These are phyloP conservation scores for Paramecium octaurelia DNA, from an alignment of 73 alveolate genomes.

Conservation along the genomic window DNA sequence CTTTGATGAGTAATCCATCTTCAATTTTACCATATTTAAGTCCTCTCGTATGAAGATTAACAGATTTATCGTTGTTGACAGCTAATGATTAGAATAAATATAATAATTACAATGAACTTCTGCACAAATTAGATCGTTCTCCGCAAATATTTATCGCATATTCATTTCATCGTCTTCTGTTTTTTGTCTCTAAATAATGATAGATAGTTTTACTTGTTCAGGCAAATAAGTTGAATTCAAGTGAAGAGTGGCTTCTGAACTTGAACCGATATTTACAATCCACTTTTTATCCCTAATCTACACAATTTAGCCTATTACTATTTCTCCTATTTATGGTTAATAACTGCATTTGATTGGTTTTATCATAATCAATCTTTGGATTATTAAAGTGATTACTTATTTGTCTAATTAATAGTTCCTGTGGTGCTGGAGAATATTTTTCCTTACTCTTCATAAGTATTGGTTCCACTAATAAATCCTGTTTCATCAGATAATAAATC, in stretches of 20 bases:
- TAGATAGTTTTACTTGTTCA: constrained; percentile 1
- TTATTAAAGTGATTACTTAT: constrained; percentile 41
- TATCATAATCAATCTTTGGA: constrained; percentile 48
- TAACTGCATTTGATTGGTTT: constrained; percentile 56
- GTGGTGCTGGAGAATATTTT: constrained; percentile 51
- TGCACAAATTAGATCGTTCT: constrained; percentile 62
- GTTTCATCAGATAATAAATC: constrained; percentile 43
- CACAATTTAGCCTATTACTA: constrained; percentile 63
- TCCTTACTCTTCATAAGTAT: constrained; percentile 66
- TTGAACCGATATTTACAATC: constrained; percentile 64
- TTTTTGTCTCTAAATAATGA: constrained; percentile 20
- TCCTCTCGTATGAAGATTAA: constrained; percentile 66
- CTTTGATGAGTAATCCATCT: constrained; percentile 59
- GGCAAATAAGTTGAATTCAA: constrained; percentile 65
- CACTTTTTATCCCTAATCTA: constrained; percentile 66
- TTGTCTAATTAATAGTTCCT: constrained; percentile 61
- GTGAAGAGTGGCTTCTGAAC: constrained; percentile 67
- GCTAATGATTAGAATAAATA: not conserved
- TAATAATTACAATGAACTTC: constrained; percentile 55
- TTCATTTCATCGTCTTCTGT: constrained; percentile 72
- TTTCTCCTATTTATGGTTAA: constrained; percentile 64
- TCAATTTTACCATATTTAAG: constrained; percentile 65
- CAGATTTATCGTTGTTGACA: constrained; percentile 62
- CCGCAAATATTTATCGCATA: constrained; percentile 64
- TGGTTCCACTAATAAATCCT: constrained; percentile 66